Evolutionary conservation across 208 protist genomes (phyloP).

Genomic region (Trichomonas tenax): DNA sequence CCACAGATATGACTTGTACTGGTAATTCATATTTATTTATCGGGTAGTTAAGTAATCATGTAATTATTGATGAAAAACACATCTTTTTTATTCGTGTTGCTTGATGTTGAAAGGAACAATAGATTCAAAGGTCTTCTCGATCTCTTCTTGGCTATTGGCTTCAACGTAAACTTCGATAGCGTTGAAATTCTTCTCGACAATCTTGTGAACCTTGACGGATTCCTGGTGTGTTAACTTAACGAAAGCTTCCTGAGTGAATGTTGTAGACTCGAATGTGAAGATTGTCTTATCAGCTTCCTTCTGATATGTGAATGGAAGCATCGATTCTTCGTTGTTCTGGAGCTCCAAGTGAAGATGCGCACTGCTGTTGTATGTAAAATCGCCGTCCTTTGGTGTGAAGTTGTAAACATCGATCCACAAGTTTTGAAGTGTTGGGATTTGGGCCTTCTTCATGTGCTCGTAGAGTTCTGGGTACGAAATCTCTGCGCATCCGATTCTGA

Average conservation of each 20-base stretch:
- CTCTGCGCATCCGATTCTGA: not conserved
- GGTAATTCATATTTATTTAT: no score
- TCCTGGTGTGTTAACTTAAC: not conserved
- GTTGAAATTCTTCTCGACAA: not conserved
- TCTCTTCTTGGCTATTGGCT: not conserved
- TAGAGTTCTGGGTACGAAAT: not conserved
- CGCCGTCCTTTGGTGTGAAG: not conserved
- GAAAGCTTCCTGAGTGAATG: not conserved
- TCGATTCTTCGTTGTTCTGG: not conserved
- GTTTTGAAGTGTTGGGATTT: not conserved
- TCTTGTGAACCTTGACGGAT: not conserved
- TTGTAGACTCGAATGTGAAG: not conserved
- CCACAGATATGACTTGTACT: no score
- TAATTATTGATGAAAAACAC: no score
- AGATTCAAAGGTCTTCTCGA: not conserved
- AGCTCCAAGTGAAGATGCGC: not conserved
- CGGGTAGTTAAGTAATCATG: no score
- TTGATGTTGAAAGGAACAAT: not conserved
- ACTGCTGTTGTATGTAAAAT: not conserved
- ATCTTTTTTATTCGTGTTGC: not conserved
- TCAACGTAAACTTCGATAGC: not conserved
- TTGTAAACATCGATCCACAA: slow-evolving; percentile 2
- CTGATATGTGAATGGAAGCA: not conserved
- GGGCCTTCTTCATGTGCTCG: not conserved
- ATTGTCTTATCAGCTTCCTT: not conserved